Evolutionary conservation across 495 filamentous ascomycete genomes (phyloP).

Genomic region (Copromyces sp.): DNA sequence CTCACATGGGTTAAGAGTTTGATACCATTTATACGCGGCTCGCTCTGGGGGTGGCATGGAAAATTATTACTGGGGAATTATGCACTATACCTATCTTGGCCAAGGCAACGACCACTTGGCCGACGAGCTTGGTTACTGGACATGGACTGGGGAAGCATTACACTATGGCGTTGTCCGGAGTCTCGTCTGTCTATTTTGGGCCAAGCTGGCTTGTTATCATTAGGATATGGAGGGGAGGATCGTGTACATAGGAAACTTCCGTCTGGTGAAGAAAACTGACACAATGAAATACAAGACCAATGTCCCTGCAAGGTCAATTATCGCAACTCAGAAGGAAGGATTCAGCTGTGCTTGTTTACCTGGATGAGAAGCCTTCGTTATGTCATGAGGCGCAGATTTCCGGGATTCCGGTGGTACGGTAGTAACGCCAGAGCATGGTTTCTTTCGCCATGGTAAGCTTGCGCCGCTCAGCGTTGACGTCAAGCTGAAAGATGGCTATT

Average conservation of each 20-base stretch:
- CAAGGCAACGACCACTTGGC: neutral
- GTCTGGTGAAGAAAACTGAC: neutral
- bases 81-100: neutral
- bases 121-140: slow-evolving; percentile 1
- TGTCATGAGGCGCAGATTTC: neutral
- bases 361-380: neutral
- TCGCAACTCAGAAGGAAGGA: neutral
- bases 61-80: neutral
- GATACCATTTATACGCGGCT: slow-evolving; percentile 3
- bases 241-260: slow-evolving; percentile 1
- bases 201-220: neutral
- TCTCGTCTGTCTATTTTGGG: neutral
- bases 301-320: neutral
- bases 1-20: slow-evolving; percentile 1
- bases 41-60: neutral
- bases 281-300: neutral
- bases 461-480: neutral
- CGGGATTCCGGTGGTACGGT: neutral
- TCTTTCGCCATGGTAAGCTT: neutral
- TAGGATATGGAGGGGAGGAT: neutral
- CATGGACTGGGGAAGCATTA: slow-evolving; percentile 2
- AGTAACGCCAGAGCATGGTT: neutral
- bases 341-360: neutral
- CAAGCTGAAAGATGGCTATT: neutral
- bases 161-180: slow-evolving; percentile 3